Evolutionary conservation across 1,284 basidiomycete species (phyloP).

Genomic region (Inonotus obliquus): DNA sequence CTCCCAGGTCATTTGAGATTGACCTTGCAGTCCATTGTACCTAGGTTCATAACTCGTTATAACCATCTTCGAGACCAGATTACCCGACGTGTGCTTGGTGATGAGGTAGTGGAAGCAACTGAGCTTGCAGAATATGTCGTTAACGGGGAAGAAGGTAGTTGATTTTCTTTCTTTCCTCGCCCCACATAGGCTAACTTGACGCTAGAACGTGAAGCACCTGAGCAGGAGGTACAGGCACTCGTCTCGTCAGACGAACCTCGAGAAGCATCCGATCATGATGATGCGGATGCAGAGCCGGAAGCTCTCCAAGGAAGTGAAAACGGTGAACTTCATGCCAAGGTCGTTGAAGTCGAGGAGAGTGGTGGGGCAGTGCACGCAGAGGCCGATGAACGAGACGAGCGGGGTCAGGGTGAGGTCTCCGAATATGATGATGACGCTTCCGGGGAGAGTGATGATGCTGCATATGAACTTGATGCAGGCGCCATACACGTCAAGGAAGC

Average conservation of each 20-base stretch:
- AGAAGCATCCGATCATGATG: neutral
- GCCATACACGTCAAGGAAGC: slow-evolving; percentile 24
- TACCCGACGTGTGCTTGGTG: slow-evolving; percentile 37
- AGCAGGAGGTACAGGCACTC: neutral
- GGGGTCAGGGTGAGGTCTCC: neutral
- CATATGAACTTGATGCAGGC: slow-evolving; percentile 29
- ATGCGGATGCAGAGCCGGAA: slow-evolving; percentile 12
- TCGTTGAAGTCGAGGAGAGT: neutral
- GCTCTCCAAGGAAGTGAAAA: neutral
- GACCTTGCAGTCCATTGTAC: slow-evolving; percentile 42
- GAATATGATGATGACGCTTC: slow-evolving; percentile 21
- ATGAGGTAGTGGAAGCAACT: slow-evolving; percentile 20
- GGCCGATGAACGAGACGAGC: slow-evolving; percentile 13
- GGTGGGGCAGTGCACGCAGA: no score
- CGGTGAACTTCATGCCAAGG: slow-evolving; percentile 16
- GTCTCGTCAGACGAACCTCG: neutral
- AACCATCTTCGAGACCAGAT: slow-evolving; percentile 58
- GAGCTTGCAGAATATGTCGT: slow-evolving; percentile 19
- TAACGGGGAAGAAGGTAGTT: slow-evolving; percentile 13
- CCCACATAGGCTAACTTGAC: neutral
- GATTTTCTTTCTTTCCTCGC: slow-evolving; percentile 17
- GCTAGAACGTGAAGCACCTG: slow-evolving; percentile 1
- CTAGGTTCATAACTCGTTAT: slow-evolving; percentile 67
- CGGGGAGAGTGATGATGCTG: slow-evolving; percentile 14
- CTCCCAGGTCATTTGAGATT: slow-evolving; percentile 61